Conservation (phyloP, 179 eudicot genomes). For the Silene coronaria region DNA sequence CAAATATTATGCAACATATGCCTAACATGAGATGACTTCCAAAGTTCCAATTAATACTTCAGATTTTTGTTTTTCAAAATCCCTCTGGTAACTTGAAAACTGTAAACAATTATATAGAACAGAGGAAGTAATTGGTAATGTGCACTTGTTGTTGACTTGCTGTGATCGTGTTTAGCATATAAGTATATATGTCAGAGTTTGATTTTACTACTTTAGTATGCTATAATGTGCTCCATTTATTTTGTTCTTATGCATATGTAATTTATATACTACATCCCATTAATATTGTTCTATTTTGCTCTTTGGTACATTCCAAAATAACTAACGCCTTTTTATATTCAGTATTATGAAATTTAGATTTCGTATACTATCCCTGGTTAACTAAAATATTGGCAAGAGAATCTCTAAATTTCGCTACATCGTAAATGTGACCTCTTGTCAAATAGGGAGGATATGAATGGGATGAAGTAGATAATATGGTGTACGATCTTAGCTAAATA, state of each 20-base stretch:
- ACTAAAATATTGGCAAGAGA: neutral
- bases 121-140: neutral
- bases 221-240: neutral
- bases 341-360: neutral
- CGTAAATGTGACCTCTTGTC: neutral
- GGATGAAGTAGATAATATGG: neutral
- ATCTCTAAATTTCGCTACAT: neutral
- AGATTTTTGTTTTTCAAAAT: too few relatives aligned
- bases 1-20: neutral
- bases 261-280: neutral
- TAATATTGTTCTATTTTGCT: too few relatives aligned
- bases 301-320: too few relatives aligned
- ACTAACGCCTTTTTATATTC: too few relatives aligned
- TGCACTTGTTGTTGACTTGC: too few relatives aligned
- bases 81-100: too few relatives aligned
- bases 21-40: neutral
- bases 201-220: neutral
- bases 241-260: neutral
- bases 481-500: conserved; percentile 17
- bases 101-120: too few relatives aligned
- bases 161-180: neutral
- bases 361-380: neutral
- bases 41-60: too few relatives aligned
- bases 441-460: neutral
- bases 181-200: neutral